Evolutionary conservation across 179 eudicot genomes (phyloP), one percentile per base, ranked within the genome.

Genomic region (Spinacia oleracea): DNA sequence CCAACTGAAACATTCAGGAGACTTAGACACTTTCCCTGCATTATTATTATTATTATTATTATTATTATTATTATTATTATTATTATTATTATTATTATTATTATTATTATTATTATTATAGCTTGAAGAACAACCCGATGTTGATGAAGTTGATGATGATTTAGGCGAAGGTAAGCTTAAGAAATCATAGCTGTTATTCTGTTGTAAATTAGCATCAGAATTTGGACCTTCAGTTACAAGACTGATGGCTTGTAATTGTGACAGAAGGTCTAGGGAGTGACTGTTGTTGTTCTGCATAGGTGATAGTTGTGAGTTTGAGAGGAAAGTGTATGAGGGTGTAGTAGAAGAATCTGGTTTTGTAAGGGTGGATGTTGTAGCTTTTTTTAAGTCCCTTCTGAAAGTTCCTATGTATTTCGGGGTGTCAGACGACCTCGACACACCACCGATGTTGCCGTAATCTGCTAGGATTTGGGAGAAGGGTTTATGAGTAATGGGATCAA

Each of bases 401-500:
- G 85, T 77, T 21, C 80, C 79, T 25, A 81, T 83, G 18, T 80
- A 53, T 62, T 79, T 71, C 3, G 84, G 83, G 11, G 83, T 48
- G 9, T 73, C 70, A 25, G 84, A 43, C 14, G 74, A 82, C 65
- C 86, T 81, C 8, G 95, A 86, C 40, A 87, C 84, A 53, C 87
- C 89, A 56, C 91, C 86, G 2, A 93, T 90, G 89, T 79, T 91
- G 16, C 90, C 90, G 77, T 91, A 93, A 32, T 92, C 97, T 0
- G 93, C 89, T 9, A 93, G 91, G 86, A 93, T 87, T 84, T 93
- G 92, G 72, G 95, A 90, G 89, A 92, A 93, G 38, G 95, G 98
- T 77, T 81, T 92, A 75, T 93, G 98, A 1, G 97, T 93, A 29
- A 93, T 88, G 0, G 90, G 98, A 78, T 93, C 98, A 62, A 93